phyloP scores from a whole-genome alignment of 176 grass and related monocot genomes.

The Carex littledalei region DNA sequence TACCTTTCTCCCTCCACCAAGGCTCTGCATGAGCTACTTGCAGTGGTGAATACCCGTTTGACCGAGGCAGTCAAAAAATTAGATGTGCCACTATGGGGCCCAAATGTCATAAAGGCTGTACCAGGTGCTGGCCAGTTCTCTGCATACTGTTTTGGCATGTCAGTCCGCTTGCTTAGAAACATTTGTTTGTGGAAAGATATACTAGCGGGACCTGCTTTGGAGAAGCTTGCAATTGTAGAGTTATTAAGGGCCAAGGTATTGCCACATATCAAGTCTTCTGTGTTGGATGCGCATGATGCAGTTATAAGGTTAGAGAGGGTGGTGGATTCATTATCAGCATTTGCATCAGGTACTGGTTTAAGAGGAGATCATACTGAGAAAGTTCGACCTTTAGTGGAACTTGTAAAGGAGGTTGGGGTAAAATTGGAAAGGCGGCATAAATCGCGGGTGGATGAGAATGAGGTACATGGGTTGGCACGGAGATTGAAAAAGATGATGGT shows the following conservation, averaged over 20 bases:
- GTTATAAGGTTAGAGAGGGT: slow-evolving; percentile 67
- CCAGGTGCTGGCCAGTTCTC: slow-evolving; percentile 63
- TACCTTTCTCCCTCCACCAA: slow-evolving; percentile 58
- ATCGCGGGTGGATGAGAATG: slow-evolving; percentile 52
- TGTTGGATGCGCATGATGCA: slow-evolving; percentile 73
- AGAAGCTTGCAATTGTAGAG: slow-evolving; percentile 79
- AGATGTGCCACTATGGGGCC: slow-evolving; percentile 73
- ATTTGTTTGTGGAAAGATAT: slow-evolving; percentile 87
- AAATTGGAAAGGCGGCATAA: slow-evolving; percentile 56
- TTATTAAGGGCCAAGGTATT: slow-evolving; percentile 74
- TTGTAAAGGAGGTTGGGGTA: slow-evolving; percentile 57
- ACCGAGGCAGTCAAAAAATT: slow-evolving; percentile 48
- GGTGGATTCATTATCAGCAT: slow-evolving; percentile 43
- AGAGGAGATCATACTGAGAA: slow-evolving; percentile 26
- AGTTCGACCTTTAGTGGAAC: slow-evolving; percentile 55
- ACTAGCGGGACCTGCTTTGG: slow-evolving; percentile 54
- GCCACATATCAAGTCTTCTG: slow-evolving; percentile 83
- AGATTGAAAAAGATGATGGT: slow-evolving; percentile 73
- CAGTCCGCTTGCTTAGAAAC: slow-evolving; percentile 70
- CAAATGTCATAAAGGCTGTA: slow-evolving; percentile 58
- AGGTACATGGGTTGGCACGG: slow-evolving; percentile 52
- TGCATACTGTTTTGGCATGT: slow-evolving; percentile 79
- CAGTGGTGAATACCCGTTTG: slow-evolving; percentile 49
- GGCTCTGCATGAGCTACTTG: slow-evolving; percentile 58
- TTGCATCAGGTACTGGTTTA: slow-evolving; percentile 33